Percentiles rank a stretch among this genome's conserved stretches.
phyloP scores from a whole-genome alignment of 257 asterid genomes.

The Mitragyna speciosa region DNA sequence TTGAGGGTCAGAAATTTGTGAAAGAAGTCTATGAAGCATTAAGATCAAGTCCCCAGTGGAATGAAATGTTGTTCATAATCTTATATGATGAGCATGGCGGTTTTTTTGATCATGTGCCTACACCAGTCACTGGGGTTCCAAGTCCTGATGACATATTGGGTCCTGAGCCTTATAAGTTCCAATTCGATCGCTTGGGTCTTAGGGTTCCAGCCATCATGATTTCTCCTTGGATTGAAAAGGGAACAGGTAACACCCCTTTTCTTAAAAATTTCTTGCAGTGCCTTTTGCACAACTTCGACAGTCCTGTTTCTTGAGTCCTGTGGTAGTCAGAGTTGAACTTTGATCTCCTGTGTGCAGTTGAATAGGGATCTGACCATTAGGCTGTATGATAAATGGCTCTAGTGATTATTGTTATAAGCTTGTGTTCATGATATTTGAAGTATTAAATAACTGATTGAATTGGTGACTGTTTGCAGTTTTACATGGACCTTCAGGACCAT shows the following conservation, averaged over 20 bases:
- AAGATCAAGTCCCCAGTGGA: conserved; percentile 82
- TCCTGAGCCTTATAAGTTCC: conserved; percentile 56
- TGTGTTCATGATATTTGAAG: no score
- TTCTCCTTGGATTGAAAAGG: conserved; percentile 75
- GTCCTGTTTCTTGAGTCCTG: background rate
- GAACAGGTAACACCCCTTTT: conserved; percentile 45
- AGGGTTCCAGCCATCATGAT: conserved; percentile 66
- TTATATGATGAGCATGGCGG: conserved; percentile 82
- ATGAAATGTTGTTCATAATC: conserved; percentile 53
- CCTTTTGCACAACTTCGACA: no score
- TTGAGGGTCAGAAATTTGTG: conserved; percentile 67
- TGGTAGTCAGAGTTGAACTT: background rate
- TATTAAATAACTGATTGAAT: background rate
- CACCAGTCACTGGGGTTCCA: conserved; percentile 64
- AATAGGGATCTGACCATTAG: background rate
- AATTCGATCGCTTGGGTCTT: conserved; percentile 63
- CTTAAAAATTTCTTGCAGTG: no score
- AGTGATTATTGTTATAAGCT: no score
- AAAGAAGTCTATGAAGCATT: conserved; percentile 65
- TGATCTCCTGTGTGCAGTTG: background rate
- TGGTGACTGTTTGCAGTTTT: conserved; percentile 41
- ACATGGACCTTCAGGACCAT: conserved; percentile 63
- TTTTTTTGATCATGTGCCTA: conserved; percentile 69
- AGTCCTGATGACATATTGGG: conserved; percentile 68
- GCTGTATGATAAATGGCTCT: background rate